Evolutionary conservation across 2,329 filamentous ascomycete species (phyloP).

Genomic region (Pochonia chlamydosporia): DNA sequence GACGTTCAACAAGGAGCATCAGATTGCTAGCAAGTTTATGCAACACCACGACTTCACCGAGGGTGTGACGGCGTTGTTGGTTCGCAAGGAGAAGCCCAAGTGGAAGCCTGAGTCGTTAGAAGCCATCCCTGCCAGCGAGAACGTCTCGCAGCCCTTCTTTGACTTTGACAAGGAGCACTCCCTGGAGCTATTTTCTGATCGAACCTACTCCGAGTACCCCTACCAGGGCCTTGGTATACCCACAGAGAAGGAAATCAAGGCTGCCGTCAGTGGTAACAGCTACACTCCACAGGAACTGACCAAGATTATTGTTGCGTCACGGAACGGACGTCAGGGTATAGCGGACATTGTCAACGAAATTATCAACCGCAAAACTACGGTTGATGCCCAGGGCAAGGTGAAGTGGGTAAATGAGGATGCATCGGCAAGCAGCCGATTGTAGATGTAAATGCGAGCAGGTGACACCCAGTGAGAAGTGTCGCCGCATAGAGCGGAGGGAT

Average conservation of each 20-base stretch:
- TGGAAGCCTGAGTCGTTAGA: slow-evolving; percentile 73
- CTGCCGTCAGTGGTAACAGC: slow-evolving; percentile 32
- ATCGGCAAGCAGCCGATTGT: slow-evolving; percentile 26
- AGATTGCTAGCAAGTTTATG: slow-evolving; percentile 87
- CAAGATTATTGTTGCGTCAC: slow-evolving; percentile 53
- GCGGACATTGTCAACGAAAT: slow-evolving; percentile 64
- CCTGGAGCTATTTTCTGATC: slow-evolving; percentile 56
- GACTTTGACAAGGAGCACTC: slow-evolving; percentile 34
- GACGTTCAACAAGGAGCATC: slow-evolving; percentile 80
- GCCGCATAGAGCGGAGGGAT: neutral
- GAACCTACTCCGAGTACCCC: slow-evolving; percentile 69
- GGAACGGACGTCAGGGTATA: slow-evolving; percentile 63
- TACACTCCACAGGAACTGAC: slow-evolving; percentile 53
- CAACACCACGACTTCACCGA: slow-evolving; percentile 83
- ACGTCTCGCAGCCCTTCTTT: slow-evolving; percentile 66
- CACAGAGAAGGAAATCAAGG: slow-evolving; percentile 55
- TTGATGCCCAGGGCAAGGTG: slow-evolving; percentile 36
- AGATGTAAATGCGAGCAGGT: slow-evolving; percentile 9
- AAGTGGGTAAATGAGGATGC: slow-evolving; percentile 29
- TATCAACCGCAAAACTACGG: slow-evolving; percentile 53
- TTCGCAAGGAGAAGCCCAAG: slow-evolving; percentile 61
- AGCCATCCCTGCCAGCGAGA: slow-evolving; percentile 51
- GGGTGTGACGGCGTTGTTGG: slow-evolving; percentile 77
- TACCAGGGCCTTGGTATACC: slow-evolving; percentile 66
- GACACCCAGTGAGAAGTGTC: no score